Conservation (phyloP, 768 basidiomycete genomes). For the Tubosaeta sp. region DNA sequence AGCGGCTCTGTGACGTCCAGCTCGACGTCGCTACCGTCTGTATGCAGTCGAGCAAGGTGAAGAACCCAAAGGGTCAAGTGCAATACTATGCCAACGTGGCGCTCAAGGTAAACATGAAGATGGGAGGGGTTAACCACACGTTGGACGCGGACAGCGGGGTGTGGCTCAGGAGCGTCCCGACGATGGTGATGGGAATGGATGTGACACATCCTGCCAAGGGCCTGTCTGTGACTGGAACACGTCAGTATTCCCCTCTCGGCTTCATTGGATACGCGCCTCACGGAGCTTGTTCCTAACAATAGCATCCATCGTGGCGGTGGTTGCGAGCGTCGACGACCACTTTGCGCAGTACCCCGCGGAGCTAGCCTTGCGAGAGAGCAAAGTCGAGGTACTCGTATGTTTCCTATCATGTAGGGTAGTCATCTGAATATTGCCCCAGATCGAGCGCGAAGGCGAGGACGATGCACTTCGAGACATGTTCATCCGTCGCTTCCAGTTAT, state of each 20-base stretch:
- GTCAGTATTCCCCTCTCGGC: conserved; percentile 11
- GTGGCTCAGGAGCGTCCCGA: conserved; percentile 40
- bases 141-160: conserved; percentile 36
- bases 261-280: too few species aligned
- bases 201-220: conserved; percentile 71
- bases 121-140: conserved; percentile 50
- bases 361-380: conserved; percentile 46
- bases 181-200: conserved; percentile 56
- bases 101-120: conserved; percentile 53
- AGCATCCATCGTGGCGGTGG: conserved; percentile 52
- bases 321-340: conserved; percentile 43
- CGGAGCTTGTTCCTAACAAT: neutral
- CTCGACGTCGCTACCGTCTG: conserved; percentile 62
- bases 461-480: conserved; percentile 43
- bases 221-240: conserved; percentile 50
- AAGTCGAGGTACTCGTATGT: conserved; percentile 54
- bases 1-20: conserved; percentile 45
- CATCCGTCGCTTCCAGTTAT: conserved; percentile 40
- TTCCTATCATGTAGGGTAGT: neutral
- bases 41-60: conserved; percentile 64
- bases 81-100: conserved; percentile 56
- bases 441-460: conserved; percentile 27
- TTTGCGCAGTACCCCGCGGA: conserved; percentile 49
- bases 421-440: conserved; percentile 1
- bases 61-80: conserved; percentile 41